phyloP scores from a whole-genome alignment of 768 basidiomycete species.

The Boletus eberwhitei region DNA sequence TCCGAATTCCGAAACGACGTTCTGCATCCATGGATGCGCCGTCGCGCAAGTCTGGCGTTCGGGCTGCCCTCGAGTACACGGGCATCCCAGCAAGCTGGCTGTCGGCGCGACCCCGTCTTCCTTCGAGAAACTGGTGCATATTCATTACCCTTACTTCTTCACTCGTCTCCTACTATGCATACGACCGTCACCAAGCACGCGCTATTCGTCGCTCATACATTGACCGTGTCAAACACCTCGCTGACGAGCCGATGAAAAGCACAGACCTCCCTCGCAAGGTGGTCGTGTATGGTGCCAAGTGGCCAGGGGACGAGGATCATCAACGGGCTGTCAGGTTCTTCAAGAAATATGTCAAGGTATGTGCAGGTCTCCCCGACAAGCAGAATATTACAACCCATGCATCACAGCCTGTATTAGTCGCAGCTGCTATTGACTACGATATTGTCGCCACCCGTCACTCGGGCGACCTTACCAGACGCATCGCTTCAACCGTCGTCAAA shows the following conservation, averaged over 20 bases:
- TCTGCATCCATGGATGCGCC: slow-evolving; percentile 9
- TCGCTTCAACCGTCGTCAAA: slow-evolving; percentile 69
- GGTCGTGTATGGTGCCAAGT: slow-evolving; percentile 82
- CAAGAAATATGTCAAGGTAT: slow-evolving; percentile 95
- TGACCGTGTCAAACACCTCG: slow-evolving; percentile 74
- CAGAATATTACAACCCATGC: slow-evolving; percentile 1
- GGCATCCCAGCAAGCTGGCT: slow-evolving; percentile 76
- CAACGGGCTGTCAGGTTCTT: slow-evolving; percentile 84
- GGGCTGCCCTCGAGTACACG: slow-evolving; percentile 62
- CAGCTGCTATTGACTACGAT: slow-evolving; percentile 91
- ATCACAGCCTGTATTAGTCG: slow-evolving; percentile 83
- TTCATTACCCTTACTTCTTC: slow-evolving; percentile 79
- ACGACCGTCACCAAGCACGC: slow-evolving; percentile 83
- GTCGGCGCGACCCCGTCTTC: slow-evolving; percentile 78
- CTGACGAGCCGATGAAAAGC: slow-evolving; percentile 62
- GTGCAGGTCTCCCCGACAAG: slow-evolving; percentile 24
- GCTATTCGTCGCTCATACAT: slow-evolving; percentile 74
- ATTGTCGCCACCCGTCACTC: slow-evolving; percentile 76
- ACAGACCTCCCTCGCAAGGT: slow-evolving; percentile 74
- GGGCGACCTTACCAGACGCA: slow-evolving; percentile 77
- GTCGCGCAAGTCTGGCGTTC: slow-evolving; percentile 49
- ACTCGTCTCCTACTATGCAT: slow-evolving; percentile 68
- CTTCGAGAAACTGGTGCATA: slow-evolving; percentile 92
- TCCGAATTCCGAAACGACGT: slow-evolving; percentile 20
- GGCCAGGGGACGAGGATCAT: slow-evolving; percentile 94